Evolutionary conservation across 139 green algal species (phyloP), one percentile per base, ranked within the genome.

Genomic region (Gonium pectorale): DNA sequence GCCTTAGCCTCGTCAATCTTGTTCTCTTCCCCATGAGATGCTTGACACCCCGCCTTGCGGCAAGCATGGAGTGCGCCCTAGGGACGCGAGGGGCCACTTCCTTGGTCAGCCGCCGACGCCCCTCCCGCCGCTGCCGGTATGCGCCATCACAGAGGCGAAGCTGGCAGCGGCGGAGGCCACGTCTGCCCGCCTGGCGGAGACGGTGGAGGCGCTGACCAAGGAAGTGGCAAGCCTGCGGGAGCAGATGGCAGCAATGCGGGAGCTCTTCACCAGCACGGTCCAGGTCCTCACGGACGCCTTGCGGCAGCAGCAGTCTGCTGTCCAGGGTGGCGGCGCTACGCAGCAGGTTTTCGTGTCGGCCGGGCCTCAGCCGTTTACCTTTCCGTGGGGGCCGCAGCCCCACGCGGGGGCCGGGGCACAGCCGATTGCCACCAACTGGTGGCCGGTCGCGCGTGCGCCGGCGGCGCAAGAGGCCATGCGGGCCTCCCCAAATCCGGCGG

Each of bases 61-160:
- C n/a, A n/a, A n/a, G n/a, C n/a, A n/a, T n/a, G n/a, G n/a, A n/a
- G n/a, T n/a, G n/a, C n/a, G n/a, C 17, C 17, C 49, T 56, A 56
- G 49, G 13, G 13, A 13, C 13, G 49, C 56, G 22, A n/a, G 19
- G 15, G 56, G 56, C 24, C 19, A 64, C 56, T 64, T 29, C 56
- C 19, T 64, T n/a, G 56, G 56, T 64, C 24, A 64, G 56, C 56
- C 6, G 19, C n/a, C 17, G 19, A 64, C 24, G 64, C 37, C 15
- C 35, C 64, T 33, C 35, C 19, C 35, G 64, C 64, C 35, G 64
- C 64, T 70, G 64, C 35, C 35, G 35, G 33, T 43, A 5, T 38
- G 5, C 41, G 43, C 27, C 68, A 29, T n/a, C 68, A 40, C 68
- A 77, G 68, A 77, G 41, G 68, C 41, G 41, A 77, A 29, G 68